Evolutionary conservation across 805 yeast species (phyloP).

Genomic region (Cyberlindnera subsufficiens): DNA sequence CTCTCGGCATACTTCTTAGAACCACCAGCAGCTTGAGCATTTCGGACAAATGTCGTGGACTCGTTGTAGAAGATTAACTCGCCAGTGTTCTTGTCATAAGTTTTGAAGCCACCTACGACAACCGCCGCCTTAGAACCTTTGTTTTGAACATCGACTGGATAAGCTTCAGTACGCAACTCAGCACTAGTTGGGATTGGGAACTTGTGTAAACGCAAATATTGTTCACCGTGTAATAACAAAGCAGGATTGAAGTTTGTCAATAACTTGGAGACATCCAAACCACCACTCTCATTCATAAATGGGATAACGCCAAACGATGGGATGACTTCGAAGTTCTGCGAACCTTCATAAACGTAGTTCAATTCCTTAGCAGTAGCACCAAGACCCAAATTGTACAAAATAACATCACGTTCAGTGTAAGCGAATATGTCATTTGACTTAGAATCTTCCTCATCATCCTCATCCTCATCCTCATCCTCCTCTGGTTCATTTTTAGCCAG

Average conservation of each 20-base stretch:
- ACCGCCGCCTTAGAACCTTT: constrained; percentile 81
- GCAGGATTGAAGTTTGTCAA: constrained; percentile 85
- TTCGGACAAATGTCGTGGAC: constrained; percentile 79
- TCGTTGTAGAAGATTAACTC: constrained; percentile 72
- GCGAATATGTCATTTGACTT: constrained; percentile 39
- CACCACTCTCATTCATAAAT: constrained; percentile 59
- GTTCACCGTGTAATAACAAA: constrained; percentile 92
- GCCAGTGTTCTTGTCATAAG: constrained; percentile 63
- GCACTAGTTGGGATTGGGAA: constrained; percentile 78
- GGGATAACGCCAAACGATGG: constrained; percentile 92
- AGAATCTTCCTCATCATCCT: constrained; percentile 40
- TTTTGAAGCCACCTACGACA: constrained; percentile 66
- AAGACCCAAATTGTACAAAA: constrained; percentile 82
- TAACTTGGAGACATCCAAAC: constrained; percentile 49
- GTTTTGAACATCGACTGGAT: constrained; percentile 70
- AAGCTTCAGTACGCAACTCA: constrained; percentile 50
- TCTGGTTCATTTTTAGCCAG: constrained; percentile 36
- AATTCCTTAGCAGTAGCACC: constrained; percentile 80
- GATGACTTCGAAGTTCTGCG: constrained; percentile 71
- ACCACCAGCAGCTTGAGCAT: constrained; percentile 43
- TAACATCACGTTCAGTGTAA: constrained; percentile 64
- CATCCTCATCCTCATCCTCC: constrained; percentile 39
- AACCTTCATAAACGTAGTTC: constrained; percentile 73
- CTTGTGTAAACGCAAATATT: constrained; percentile 70
- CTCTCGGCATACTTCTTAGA: constrained; percentile 40